These are phyloP conservation scores for Haematococcus lacustris DNA, from an alignment of 139 green algal species.

Conservation along the genomic window DNA sequence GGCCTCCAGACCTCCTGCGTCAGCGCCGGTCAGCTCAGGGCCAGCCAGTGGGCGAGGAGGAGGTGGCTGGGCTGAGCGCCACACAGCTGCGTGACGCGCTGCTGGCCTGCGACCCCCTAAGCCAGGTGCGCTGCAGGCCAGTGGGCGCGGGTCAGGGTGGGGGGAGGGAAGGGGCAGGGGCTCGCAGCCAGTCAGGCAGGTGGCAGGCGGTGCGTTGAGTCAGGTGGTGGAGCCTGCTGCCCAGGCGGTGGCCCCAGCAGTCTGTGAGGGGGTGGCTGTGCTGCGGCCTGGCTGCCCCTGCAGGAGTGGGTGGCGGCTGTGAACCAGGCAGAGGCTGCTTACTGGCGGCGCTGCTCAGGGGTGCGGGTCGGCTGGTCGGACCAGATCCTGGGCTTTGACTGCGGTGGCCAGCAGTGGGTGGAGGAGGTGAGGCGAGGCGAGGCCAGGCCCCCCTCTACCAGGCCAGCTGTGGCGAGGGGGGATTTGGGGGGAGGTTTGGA, in stretches of 20 bases:
- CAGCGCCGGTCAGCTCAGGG: no score
- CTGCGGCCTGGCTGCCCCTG: no score
- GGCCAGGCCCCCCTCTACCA: neutral
- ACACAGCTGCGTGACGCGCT: conserved; percentile 80
- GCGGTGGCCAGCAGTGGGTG: conserved; percentile 96
- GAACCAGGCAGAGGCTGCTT: conserved; percentile 85
- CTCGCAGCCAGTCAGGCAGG: no score
- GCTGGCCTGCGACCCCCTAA: conserved; percentile 62
- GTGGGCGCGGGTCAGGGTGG: no score
- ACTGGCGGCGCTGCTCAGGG: conserved; percentile 62
- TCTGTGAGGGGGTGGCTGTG: no score
- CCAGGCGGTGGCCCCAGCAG: no score
- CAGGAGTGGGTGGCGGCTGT: conserved; percentile 46
- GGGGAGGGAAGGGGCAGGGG: no score
- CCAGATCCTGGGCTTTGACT: conserved; percentile 96
- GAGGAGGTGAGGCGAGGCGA: conserved; percentile 58
- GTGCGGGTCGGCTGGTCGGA: conserved; percentile 72
- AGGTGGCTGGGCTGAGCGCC: conserved; percentile 3
- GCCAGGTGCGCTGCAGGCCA: conserved; percentile 25
- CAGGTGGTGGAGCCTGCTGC: no score
- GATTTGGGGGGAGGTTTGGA: neutral
- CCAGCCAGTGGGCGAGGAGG: neutral
- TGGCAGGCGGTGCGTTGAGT: no score
- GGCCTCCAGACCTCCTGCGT: no score
- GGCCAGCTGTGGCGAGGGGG: neutral